Evolutionary conservation across 148 eudicot species (phyloP), one percentile per base, ranked within the genome.

Genomic region (Rhododendron simsii): DNA sequence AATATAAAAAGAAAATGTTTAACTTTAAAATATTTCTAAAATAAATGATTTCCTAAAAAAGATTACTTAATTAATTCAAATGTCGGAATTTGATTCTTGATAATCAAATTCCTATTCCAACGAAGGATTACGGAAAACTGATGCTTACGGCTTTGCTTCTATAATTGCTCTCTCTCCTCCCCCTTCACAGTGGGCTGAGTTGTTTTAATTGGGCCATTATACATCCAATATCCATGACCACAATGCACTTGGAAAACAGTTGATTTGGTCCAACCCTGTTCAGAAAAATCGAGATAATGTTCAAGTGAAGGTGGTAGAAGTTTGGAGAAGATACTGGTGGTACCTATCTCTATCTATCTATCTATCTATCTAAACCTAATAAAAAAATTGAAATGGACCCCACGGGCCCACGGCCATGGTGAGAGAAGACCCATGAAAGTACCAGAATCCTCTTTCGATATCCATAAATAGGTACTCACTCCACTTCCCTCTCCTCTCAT

Each of bases 371-470:
- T 21, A 7, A 61, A 23, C 15, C 4, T 61, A 23, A 23, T 11
- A 61, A 30, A 7, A 23, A 11, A 23, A 28, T 69, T 26, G 4
- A 71, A 16, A 71, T 28, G 37, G 76, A 12, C 39, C 39, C 39
- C 76, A 67, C 74, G 44, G 76, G 20, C 39, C 39, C 76, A 67
- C 74, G 44, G 76, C 37, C 39, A 30, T 4, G 39, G 37, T 71
- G 4, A 48, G 2, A 80, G 82, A 80, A 50, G 30, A 4, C 7
- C 82, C 63, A 7, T 15, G 82, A 80, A 80, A 28, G 10, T 13
- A 80, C 82, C 61, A 80, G 82, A 80, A 80, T 50, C 35, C 59
- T 30, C 76, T 71, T 71, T 5, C 76, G 39, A 28, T 71, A 71
- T 30, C 20, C 4, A 71, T 71, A 71, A 28, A 71, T 71, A 12